Conservation (phyloP, 352 stramenopile genomes). For the Phytophthora aleatoria region DNA sequence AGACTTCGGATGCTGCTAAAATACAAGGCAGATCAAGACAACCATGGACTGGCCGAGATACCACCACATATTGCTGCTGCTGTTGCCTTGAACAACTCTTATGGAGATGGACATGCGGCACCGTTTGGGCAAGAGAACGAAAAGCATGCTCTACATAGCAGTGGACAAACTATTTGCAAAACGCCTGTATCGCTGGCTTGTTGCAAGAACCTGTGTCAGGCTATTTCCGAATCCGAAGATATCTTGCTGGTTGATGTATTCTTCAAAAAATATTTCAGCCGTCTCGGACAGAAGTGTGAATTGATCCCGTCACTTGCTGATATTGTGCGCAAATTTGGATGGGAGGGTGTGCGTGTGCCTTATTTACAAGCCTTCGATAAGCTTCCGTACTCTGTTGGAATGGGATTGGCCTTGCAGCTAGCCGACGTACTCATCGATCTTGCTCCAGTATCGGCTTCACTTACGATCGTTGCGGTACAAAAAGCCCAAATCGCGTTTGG, state of each 20-base stretch:
- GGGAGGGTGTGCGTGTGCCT: not conserved
- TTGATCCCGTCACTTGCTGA: conserved; percentile 4
- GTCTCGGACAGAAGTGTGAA: conserved; percentile 9
- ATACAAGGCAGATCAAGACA: not conserved
- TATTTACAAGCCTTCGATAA: not conserved
- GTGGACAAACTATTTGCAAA: not conserved
- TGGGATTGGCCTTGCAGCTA: conserved; percentile 5
- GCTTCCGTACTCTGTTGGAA: not conserved
- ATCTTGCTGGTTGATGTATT: conserved; percentile 6
- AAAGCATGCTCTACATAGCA: not conserved
- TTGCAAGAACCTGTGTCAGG: conserved; percentile 15
- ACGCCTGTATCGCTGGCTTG: not conserved
- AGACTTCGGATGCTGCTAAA: conserved; percentile 6
- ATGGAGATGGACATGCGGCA: not conserved
- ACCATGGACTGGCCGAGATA: not conserved
- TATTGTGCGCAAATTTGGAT: conserved; percentile 14
- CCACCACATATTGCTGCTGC: not conserved
- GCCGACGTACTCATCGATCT: not conserved
- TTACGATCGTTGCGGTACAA: conserved; percentile 3
- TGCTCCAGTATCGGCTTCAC: not conserved
- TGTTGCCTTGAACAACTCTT: not conserved
- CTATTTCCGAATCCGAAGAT: conserved; percentile 2
- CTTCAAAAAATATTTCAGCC: conserved; percentile 7
- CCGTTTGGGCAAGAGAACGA: not conserved
- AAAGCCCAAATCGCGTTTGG: not conserved